These are phyloP conservation scores for Salvia splendens DNA, from an alignment of 257 asterid species.

Conservation along the genomic window DNA sequence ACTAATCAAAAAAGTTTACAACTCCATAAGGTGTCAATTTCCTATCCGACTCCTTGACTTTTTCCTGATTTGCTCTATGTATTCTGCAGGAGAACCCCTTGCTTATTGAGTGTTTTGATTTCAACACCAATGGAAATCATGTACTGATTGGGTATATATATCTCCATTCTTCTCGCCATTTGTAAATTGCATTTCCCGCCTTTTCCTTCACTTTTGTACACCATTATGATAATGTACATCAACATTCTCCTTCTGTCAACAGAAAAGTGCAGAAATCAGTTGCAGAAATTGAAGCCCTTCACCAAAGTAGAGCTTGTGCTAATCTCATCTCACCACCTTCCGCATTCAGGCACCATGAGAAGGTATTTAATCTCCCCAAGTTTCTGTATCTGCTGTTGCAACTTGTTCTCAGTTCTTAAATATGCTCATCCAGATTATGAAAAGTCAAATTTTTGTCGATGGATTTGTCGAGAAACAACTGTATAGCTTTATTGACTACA, in stretches of 20 bases:
- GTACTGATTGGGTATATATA: constrained; percentile 64
- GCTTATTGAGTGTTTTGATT: constrained; percentile 82
- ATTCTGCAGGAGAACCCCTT: constrained; percentile 70
- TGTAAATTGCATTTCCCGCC: neutral
- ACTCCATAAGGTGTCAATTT: constrained; percentile 2
- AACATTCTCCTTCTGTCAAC: constrained; percentile 28
- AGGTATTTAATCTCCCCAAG: constrained; percentile 46
- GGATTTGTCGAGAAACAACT: constrained; percentile 58
- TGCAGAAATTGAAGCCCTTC: constrained; percentile 61
- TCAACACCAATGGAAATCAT: constrained; percentile 67
- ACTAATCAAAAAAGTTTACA: constrained; percentile 3
- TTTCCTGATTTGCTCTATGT: constrained; percentile 12
- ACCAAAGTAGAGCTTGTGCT: constrained; percentile 53
- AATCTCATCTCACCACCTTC: constrained; percentile 60
- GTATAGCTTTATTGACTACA: constrained; percentile 74
- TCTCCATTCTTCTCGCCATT: neutral
- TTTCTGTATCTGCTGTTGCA: constrained; percentile 17
- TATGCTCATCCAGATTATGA: constrained; percentile 47
- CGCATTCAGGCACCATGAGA: constrained; percentile 46
- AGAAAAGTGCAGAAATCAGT: constrained; percentile 68
- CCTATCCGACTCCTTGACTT: neutral
- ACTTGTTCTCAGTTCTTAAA: constrained; percentile 27
- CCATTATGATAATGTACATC: constrained; percentile 2
- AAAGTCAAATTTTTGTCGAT: constrained; percentile 66
- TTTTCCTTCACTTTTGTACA: neutral